Base-by-base conservation (phyloP, 2,329 filamentous ascomycete genomes). In the Cercospora sp. region DNA sequence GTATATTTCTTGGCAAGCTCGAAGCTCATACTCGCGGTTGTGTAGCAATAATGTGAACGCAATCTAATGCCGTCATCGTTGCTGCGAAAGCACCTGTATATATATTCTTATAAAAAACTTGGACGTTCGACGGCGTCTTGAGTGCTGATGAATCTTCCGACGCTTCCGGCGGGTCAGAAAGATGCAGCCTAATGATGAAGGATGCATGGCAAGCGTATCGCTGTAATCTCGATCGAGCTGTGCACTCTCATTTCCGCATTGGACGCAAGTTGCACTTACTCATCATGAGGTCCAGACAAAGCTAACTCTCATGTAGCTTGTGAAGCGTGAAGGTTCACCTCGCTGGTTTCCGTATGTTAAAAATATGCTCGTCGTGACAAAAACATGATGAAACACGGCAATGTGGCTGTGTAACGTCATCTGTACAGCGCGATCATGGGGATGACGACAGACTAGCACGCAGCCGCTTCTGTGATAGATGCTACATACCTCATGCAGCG, bases 1-100 rank as follows among this genome's bases (percentile, higher is more conserved):
- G 45, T 62, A 57, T 65, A 69, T 36, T 60, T 64, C 30, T 65
- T 36, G 18, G 68, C 68, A 5, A 69, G 68, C 53, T 69, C 68
- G 33, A 60, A 69, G 58, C 65, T 65, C 68, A 69, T 69, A 20
- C 16, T 67, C 23, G 36, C 16, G 18, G 5, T 16, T 59, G 55
- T 59, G 55, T 36, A 59, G 30, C 55, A 55, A 28, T 28, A 59
- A 28, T 58, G 9, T 18, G 3, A 18, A 12, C 28, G 55, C 16
- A 28, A 59, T 33, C 3, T 16, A 16, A 13, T 36, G 10, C 18
- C 28, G 10, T 20, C 30, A 23, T 20, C 55, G 2, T n/a, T 30
- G 16, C 55, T 20, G 12, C 16, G 13, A n/a, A 13, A n/a, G 16
- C 28, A 23, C 20, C 31, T 59, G 55, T 59, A 59, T 33, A 20